Evolutionary conservation across 1,284 basidiomycete genomes (phyloP), one percentile per base, ranked within the genome.

Genomic region (Tylopilus sp.): DNA sequence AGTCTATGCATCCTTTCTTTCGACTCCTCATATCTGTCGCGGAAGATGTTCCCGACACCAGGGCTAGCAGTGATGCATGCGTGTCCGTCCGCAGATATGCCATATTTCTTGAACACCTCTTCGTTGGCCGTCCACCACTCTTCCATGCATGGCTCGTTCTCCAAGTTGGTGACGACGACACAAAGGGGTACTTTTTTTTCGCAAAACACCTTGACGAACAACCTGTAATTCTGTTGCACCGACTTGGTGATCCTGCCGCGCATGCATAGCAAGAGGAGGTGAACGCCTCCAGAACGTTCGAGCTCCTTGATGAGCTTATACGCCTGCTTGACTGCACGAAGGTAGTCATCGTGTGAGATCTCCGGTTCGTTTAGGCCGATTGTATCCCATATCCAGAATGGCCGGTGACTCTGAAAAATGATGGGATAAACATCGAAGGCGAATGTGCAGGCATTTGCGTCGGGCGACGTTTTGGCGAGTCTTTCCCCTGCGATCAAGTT

Each of bases 101-200:
- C 53, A 35, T 48, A 61, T 33, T n/a, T 35, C 38, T 37, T 38
- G 40, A 68, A 66, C n/a, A 35, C 40, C 14, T 26, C 18, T 30
- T 54, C 1, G 42, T 66, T 68, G 9, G 17, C 11, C 12, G 39
- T 17, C 64, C 62, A 68, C 64, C 62, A 64, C 14, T 6, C 40
- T 20, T 64, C 66, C 66, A 64, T 65, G 14, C 42, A 42, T 92
- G 2, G 37, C 42, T 73, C 67, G 15, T 64, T 55, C 57, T 74
- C 72, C 43, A 71, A 53, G 18, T 69, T 56, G 17, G 72, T 74
- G 26, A 74, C 49, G 31, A 67, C 61, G 18, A 70, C 35, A 12
- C 61, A 65, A 21, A 71, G 57, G 3, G 71, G 71, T 21, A 72
- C 59, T 29, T 64, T 51, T 29, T 31, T 51, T 18, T 65, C 59